Conservation (phyloP, 148 eudicot species). For the Chenopodium formosanum region DNA sequence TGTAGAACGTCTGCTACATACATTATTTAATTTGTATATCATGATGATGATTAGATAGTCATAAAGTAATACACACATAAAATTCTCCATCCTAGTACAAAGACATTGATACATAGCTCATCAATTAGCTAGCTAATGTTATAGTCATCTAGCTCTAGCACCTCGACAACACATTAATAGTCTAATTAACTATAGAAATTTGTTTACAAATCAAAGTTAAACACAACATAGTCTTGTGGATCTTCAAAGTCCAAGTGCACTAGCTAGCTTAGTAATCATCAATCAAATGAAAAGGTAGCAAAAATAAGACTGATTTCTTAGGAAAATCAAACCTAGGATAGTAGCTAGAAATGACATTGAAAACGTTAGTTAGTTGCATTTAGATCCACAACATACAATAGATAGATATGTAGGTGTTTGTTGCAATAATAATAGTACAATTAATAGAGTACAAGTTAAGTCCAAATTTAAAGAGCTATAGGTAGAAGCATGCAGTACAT, state of each 20-base stretch:
- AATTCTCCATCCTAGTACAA: neutral
- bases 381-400: neutral
- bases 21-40: too few relatives aligned
- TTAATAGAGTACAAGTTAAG: neutral
- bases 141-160: neutral
- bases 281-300: neutral
- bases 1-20: too few relatives aligned
- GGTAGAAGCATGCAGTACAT: neutral
- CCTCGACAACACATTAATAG: conserved; percentile 3
- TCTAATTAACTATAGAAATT: neutral
- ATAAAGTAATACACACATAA: too few relatives aligned
- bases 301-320: conserved; percentile 1
- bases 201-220: neutral
- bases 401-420: neutral
- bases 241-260: conserved; percentile 8
- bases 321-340: neutral
- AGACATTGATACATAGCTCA: neutral
- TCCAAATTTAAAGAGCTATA: neutral
- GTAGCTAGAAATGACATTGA: conserved; percentile 5
- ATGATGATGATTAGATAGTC: too few relatives aligned
- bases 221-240: neutral
- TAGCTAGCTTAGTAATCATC: neutral
- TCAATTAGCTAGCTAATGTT: neutral
- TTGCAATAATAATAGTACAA: neutral
- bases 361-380: conserved; percentile 9